phyloP scores from a whole-genome alignment of 1,284 basidiomycete genomes.

The Caloboletus firmus region DNA sequence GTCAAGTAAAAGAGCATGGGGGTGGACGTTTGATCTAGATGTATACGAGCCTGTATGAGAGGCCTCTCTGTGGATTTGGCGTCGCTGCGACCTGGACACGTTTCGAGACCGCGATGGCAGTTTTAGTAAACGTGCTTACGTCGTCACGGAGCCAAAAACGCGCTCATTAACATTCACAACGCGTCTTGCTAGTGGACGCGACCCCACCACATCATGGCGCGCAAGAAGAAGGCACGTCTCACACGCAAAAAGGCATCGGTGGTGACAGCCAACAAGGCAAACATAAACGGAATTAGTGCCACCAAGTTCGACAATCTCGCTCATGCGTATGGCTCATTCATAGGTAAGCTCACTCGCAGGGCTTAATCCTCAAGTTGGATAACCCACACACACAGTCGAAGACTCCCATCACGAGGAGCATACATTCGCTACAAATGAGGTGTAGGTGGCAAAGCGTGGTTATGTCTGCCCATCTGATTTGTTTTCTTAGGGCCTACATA shows the following conservation, averaged over 20 bases:
- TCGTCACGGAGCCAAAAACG: slow-evolving; percentile 16
- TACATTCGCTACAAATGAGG: slow-evolving; percentile 27
- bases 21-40: slow-evolving; percentile 4
- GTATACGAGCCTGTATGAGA: background rate
- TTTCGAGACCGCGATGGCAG: background rate
- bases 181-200: slow-evolving; percentile 30
- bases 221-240: slow-evolving; percentile 19
- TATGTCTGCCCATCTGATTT: background rate
- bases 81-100: slow-evolving; percentile 12
- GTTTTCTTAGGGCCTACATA: slow-evolving; percentile 34
- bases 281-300: slow-evolving; percentile 9
- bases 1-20: slow-evolving; percentile 55
- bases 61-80: background rate
- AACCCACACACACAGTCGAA: slow-evolving; percentile 12
- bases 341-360: slow-evolving; percentile 10
- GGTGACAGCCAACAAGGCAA: background rate
- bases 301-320: slow-evolving; percentile 16
- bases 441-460: slow-evolving; percentile 23
- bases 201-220: slow-evolving; percentile 27
- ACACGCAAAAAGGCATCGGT: slow-evolving; percentile 19
- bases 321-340: slow-evolving; percentile 14
- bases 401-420: slow-evolving; percentile 29
- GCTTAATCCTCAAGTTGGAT: background rate
- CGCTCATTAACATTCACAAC: slow-evolving; percentile 31
- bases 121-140: slow-evolving; percentile 28